phyloP scores from a whole-genome alignment of 345 rosid genomes.

The Camelina hispida region DNA sequence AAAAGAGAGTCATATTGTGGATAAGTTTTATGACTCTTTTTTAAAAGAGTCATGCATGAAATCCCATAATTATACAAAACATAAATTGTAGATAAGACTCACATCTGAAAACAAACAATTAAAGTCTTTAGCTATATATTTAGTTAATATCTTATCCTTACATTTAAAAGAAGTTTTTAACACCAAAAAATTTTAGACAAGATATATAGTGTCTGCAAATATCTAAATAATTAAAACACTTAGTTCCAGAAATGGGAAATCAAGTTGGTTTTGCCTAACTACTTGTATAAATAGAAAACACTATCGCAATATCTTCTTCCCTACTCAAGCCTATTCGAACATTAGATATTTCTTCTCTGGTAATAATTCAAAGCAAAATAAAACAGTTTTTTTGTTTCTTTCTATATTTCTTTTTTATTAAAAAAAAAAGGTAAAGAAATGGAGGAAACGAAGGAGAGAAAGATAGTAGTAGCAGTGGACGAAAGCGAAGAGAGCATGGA shows the following conservation, averaged over 20 bases:
- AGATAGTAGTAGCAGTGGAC: slow-evolving; percentile 84
- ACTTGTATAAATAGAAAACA: slow-evolving; percentile 38
- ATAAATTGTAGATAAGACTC: background rate
- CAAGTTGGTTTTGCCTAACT: slow-evolving; percentile 32
- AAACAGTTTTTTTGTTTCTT: background rate
- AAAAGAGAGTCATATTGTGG: too few species aligned
- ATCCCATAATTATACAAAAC: background rate
- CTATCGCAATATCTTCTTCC: slow-evolving; percentile 1
- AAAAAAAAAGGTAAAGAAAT: slow-evolving; percentile 6
- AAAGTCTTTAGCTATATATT: too few species aligned
- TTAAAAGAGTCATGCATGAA: background rate
- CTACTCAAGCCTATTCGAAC: background rate
- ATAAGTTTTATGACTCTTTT: too few species aligned
- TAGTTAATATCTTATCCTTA: background rate
- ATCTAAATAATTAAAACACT: slow-evolving; percentile 10
- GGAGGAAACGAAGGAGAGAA: slow-evolving; percentile 45
- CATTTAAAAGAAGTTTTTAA: background rate
- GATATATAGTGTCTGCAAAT: background rate
- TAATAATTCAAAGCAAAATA: background rate
- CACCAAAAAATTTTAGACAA: background rate
- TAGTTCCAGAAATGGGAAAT: slow-evolving; percentile 16
- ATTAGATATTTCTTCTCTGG: slow-evolving; percentile 29
- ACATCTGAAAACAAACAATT: background rate
- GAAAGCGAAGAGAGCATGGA: slow-evolving; percentile 92
- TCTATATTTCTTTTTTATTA: too few species aligned